Evolutionary conservation across 345 rosid species (phyloP), one percentile per base, ranked within the genome.

Genomic region (Melaleuca quinquenervia): DNA sequence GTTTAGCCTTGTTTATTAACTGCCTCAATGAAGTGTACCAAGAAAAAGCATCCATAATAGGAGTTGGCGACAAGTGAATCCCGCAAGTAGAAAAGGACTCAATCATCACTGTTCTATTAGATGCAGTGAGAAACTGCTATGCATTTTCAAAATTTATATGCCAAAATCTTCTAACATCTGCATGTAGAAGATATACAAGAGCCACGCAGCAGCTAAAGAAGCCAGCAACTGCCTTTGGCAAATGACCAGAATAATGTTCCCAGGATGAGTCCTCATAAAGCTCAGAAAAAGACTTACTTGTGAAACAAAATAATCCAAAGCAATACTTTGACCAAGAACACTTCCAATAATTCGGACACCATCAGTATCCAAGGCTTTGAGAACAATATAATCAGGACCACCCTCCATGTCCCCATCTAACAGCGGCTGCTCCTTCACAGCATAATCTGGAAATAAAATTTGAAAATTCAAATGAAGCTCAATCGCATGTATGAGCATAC

Each of bases 301-400:
- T 70, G 98, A 96, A 87, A 96, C 98, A 93, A 94, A 96, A 88
- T 95, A 94, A 87, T 96, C 99, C 92, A 95, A 84, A 7, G 98
- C 98, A 91, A 95, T 96, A 83, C 99, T 96, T 88, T 95, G 98
- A 27, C 98, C 99, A 45, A 96, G 98, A 86, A 97, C 97, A 85
- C 98, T 97, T 89, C 97, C 98, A 87, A 97, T 95, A 48, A 95
- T 90, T 82, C 98, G 97, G 55, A 97, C 90, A 84, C 97, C 94
- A 87, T 97, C 96, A 58, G 94, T 95, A 90, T 97, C 99, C 88
- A 97, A 88, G 16, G 88, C 87, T 85, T 92, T 97, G 56, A 97
- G 94, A 89, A 93, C 93, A 14, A 95, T 89, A 84, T 91, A 92
- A 86, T 97, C 98, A 16, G 93, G 95, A 52, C 98, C 98, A 85